phyloP scores from a whole-genome alignment of 129 eudicot species.

The sunflower (Helianthus annuus) region DNA sequence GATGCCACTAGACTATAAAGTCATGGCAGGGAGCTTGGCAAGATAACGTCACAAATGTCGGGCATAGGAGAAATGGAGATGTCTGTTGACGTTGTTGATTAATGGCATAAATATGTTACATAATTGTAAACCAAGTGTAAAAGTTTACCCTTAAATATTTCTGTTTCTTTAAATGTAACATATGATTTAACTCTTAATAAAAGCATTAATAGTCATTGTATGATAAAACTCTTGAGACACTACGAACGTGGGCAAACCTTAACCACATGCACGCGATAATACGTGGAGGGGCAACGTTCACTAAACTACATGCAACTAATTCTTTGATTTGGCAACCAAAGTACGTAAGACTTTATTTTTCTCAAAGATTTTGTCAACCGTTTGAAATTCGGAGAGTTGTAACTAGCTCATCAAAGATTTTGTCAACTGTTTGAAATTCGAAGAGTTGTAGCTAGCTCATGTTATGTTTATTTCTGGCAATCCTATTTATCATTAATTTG shows the following conservation, averaged over 20 bases:
- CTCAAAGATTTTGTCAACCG: not conserved
- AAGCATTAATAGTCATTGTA: not conserved
- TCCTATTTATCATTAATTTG: not conserved
- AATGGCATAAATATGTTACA: too few species aligned
- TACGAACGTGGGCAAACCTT: not conserved
- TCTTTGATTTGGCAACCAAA: conserved; percentile 12
- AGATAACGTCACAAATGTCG: too few species aligned
- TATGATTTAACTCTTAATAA: too few species aligned
- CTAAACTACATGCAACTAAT: not conserved
- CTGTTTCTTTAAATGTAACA: too few species aligned
- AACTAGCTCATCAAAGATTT: too few species aligned
- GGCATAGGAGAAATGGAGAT: too few species aligned
- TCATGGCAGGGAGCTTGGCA: too few species aligned
- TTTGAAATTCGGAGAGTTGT: not conserved
- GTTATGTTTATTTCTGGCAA: not conserved
- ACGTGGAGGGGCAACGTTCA: conserved; percentile 6
- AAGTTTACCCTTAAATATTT: too few species aligned
- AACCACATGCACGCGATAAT: not conserved
- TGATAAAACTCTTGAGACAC: not conserved
- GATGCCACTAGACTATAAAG: too few species aligned
- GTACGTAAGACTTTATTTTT: not conserved
- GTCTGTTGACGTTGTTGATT: too few species aligned
- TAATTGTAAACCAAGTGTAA: too few species aligned
- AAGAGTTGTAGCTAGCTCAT: not conserved
- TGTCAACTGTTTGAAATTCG: too few species aligned